Evolutionary conservation across 768 basidiomycete species (phyloP), one percentile per base, ranked within the genome.

Genomic region (Lentinus tigrinus): DNA sequence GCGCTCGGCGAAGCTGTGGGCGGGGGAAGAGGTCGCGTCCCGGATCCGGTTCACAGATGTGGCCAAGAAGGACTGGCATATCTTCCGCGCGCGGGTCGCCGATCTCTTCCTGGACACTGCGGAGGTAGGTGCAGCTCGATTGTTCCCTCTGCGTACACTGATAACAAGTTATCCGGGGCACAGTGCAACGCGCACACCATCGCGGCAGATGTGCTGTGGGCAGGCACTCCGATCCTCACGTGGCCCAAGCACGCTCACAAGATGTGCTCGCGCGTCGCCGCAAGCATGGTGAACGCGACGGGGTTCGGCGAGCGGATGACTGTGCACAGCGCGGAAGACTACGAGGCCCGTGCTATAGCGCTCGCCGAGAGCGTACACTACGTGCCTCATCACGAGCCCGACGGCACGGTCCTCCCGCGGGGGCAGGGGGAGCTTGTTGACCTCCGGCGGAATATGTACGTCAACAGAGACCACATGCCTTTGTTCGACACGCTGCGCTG

Each of bases 131-230:
- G 3, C 10, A 19, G 6, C 3, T 44, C 19, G 17, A 9, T 21
- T 21, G 10, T 1, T 4, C 9, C 43, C 9, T 44, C n/a, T 9
- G 43, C 43, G 21, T 16, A 23, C 2, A 23, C 21, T 23, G 43
- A 19, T 46, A 10, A 46, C 21, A 16, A 19, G 43, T 13, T 23
- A 13, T 13, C 14, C 31, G 31, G 6, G 7, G 31, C 7, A 17
- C 21, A 81, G 80, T 81, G 81, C 64, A 81, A 78, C 56, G 81
- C 81, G 17, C 81, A 82, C 53, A 82, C 81, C 4, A 75, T 80
- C 38, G 77, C 79, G 13, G 75, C 77, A 13, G 81, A 82, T 63
- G 77, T 81, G 34, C 68, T 82, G 24, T 81, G 80, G 81, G 72
- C 78, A 0, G 79, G 81, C 9, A 82, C 81, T 1, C 81, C 81